Evolutionary conservation across 768 basidiomycete species (phyloP), one percentile per base, ranked within the genome.

Genomic region (Lyophyllum atratum): DNA sequence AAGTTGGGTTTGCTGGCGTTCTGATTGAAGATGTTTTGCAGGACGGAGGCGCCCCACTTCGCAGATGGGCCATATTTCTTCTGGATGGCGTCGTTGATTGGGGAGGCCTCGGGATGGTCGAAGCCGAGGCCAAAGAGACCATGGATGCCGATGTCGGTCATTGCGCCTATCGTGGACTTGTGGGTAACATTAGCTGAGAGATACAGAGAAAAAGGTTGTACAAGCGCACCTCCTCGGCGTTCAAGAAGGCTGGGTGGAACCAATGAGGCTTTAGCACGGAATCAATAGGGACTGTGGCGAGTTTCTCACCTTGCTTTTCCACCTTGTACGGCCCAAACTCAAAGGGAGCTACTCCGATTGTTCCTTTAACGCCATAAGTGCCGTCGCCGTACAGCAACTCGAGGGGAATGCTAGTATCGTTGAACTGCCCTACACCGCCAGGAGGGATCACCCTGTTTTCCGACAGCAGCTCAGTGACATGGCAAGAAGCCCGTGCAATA

Each of bases 21-120:
- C 55, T 75, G 72, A 0, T 60, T 61, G 54, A 76, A 80, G 29
- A 81, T 65, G 61, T 76, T 81, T 10, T 67, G 62, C 43, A 81
- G 68, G 25, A 77, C 68, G 0, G 80, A 72, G 8, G 55, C 63
- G 8, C 71, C 72, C 71, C 70, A 72, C 4, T 64, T 69, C 4
- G 71, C 66, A 21, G 65, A 55, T 10, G 52, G 37, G 5, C 72
- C 71, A 51, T 69, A 68, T 9, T 46, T 50, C 6, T 39, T 29
- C 54, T 67, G 55, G 44, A 73, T 63, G n/a, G 63, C 56, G 3
- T 28, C 47, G 55, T 71, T 73, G 54, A 75, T 70, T 8, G 65
- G 68, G 0, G 72, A 73, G 0, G 71, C 70, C 9, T 52, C 25
- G 31, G 62, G 61, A 25, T 65, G 52, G 49, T 75, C 68, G 59